Evolutionary conservation across 352 stramenopile genomes (phyloP).

Genomic region (Hyaloperonospora brassicae): DNA sequence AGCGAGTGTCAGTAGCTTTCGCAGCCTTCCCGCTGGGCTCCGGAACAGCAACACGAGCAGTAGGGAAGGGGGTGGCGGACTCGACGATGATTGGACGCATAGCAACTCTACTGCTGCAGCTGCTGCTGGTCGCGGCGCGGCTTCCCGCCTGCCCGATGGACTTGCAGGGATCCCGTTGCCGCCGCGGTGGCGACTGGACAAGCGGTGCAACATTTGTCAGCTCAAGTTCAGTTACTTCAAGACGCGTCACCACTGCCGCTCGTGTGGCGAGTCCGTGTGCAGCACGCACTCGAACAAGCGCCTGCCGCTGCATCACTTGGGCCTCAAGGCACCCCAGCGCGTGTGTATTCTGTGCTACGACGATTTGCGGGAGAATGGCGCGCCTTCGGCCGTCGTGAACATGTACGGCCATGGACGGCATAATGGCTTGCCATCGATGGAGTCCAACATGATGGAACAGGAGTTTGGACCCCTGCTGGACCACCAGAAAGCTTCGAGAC

Average conservation of each 20-base stretch:
- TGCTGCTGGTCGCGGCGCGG: constrained; percentile 11
- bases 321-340: constrained; percentile 50
- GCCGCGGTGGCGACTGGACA: constrained; percentile 64
- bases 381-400: constrained; percentile 69
- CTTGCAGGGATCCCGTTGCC: constrained; percentile 35
- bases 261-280: constrained; percentile 82
- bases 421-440: constrained; percentile 25
- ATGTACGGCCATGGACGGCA: constrained; percentile 39
- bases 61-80: constrained; percentile 4
- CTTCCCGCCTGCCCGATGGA: constrained; percentile 26
- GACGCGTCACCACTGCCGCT: constrained; percentile 82
- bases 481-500: constrained; percentile 10
- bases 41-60: constrained; percentile 1
- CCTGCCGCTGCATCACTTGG: constrained; percentile 51
- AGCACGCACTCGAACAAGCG: constrained; percentile 68
- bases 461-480: constrained; percentile 20
- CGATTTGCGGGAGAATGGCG: constrained; percentile 63
- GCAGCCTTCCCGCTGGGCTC: constrained; percentile 12
- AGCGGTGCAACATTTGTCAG: constrained; percentile 76
- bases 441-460: constrained; percentile 24
- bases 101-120: constrained; percentile 9
- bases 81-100: constrained; percentile 19
- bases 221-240: constrained; percentile 84
- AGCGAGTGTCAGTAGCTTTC: constrained; percentile 26
- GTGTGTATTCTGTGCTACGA: constrained; percentile 80